A percentile compares a stretch with the other conserved stretches of the same genome.
Conservation (phyloP, 2,329 filamentous ascomycete species). For the Arthrocladium fulminans region DNA sequence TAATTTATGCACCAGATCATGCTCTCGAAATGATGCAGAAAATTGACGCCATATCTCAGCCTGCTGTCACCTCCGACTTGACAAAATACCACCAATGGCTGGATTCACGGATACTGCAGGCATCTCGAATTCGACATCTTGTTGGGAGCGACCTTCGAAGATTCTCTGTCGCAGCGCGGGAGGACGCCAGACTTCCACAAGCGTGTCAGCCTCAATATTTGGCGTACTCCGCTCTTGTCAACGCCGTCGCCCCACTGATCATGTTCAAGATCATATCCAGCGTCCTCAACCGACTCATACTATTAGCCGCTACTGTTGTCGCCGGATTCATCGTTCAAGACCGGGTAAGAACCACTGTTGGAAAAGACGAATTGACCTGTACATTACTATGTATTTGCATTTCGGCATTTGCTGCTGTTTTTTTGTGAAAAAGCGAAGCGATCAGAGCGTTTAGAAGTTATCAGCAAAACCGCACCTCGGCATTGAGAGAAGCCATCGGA, state of each 20-base stretch:
- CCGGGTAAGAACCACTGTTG: neutral
- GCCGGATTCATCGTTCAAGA: conserved; percentile 11
- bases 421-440: neutral
- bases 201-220: conserved; percentile 38
- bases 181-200: conserved; percentile 36
- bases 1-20: conserved; percentile 18
- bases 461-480: too few relatives aligned
- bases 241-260: conserved; percentile 17
- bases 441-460: neutral
- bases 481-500: too few relatives aligned
- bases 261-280: conserved; percentile 19
- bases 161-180: conserved; percentile 19
- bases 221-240: conserved; percentile 37
- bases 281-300: conserved; percentile 18
- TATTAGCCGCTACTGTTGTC: conserved; percentile 15
- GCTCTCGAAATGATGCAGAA: conserved; percentile 23
- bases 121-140: neutral
- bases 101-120: conserved; percentile 1
- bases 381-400: conserved; percentile 9
- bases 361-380: conserved; percentile 4
- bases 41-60: conserved; percentile 12
- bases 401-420: conserved; percentile 7
- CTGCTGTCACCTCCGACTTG: conserved; percentile 12
- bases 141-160: conserved; percentile 4
- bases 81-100: conserved; percentile 13